Percentiles rank a stretch among this genome's conserved stretches.
Evolutionary conservation across 192 early-diverging fungal genomes (phyloP).

Genomic region (Podila verticillata): DNA sequence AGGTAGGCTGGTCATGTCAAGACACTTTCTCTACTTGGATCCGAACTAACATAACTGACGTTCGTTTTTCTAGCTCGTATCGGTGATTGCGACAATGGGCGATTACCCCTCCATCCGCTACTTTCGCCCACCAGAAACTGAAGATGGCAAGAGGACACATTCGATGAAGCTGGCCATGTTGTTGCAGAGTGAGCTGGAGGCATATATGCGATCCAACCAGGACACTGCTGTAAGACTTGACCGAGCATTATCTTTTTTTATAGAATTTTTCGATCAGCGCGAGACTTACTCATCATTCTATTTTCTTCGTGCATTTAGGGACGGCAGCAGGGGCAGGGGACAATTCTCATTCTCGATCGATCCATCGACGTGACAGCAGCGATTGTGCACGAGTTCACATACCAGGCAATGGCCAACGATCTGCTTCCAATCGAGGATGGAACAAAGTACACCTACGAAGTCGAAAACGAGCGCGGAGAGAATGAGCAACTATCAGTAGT

Average conservation of each 20-base stretch:
- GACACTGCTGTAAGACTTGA: conserved; percentile 65
- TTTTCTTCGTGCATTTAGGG: conserved; percentile 21
- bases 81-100: conserved; percentile 87
- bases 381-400: conserved; percentile 98
- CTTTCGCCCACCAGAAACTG: conserved; percentile 79
- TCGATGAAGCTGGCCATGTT: conserved; percentile 82
- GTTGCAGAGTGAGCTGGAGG: conserved; percentile 88
- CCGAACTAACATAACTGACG: neutral
- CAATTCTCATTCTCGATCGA: conserved; percentile 91
- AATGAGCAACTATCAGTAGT: conserved; percentile 58
- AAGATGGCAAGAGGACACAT: conserved; percentile 71
- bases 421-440: conserved; percentile 76
- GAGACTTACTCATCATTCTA: neutral
- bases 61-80: conserved; percentile 69
- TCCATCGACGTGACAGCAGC: conserved; percentile 91
- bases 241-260: neutral
- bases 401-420: conserved; percentile 98
- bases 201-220: conserved; percentile 71
- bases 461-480: conserved; percentile 55
- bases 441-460: conserved; percentile 69
- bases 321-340: conserved; percentile 68
- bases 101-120: conserved; percentile 95
- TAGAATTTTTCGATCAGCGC: neutral
- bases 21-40: neutral
- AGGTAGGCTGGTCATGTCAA: conserved; percentile 45